A percentile compares a stretch with the other conserved stretches of the same genome.
Evolutionary conservation across 2,329 filamentous ascomycete genomes (phyloP).

Genomic region (Decorospora gaudefroyi): DNA sequence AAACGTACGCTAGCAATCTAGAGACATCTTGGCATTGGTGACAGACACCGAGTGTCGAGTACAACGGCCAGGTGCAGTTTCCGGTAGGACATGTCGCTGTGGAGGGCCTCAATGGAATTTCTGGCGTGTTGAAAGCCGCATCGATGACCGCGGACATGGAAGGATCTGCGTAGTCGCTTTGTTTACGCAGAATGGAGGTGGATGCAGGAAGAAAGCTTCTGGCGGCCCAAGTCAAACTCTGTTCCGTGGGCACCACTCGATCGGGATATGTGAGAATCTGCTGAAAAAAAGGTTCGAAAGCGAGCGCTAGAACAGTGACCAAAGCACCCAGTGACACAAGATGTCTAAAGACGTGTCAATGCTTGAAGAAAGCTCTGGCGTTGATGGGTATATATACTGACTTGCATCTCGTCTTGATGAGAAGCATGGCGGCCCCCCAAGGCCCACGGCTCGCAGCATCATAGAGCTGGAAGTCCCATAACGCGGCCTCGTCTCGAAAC

Average conservation of each 20-base stretch:
- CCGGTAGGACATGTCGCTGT: conserved; percentile 17
- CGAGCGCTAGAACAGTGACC: conserved; percentile 19
- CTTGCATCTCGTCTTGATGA: conserved; percentile 19
- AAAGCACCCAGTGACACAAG: conserved; percentile 18
- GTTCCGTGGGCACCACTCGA: neutral
- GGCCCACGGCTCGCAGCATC: conserved; percentile 27
- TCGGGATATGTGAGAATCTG: conserved; percentile 21
- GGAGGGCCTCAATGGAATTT: neutral
- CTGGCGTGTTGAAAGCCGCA: conserved; percentile 1
- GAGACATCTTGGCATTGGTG: conserved; percentile 23
- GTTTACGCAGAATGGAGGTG: neutral
- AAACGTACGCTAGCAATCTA: conserved; percentile 8
- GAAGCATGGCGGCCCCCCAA: conserved; percentile 26
- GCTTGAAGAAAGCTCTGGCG: neutral
- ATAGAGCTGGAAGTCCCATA: conserved; percentile 21
- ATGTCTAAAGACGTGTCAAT: neutral
- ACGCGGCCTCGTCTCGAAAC: conserved; percentile 15
- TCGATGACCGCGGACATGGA: neutral
- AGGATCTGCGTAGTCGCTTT: neutral
- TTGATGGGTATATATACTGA: conserved; percentile 10
- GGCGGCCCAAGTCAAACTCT: neutral
- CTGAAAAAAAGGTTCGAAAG: conserved; percentile 28
- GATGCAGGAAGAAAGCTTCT: neutral
- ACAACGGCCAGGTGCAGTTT: conserved; percentile 22
- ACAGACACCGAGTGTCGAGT: conserved; percentile 24